Evolutionary conservation across 2,329 filamentous ascomycete species (phyloP).

Genomic region (Nemania abortiva): DNA sequence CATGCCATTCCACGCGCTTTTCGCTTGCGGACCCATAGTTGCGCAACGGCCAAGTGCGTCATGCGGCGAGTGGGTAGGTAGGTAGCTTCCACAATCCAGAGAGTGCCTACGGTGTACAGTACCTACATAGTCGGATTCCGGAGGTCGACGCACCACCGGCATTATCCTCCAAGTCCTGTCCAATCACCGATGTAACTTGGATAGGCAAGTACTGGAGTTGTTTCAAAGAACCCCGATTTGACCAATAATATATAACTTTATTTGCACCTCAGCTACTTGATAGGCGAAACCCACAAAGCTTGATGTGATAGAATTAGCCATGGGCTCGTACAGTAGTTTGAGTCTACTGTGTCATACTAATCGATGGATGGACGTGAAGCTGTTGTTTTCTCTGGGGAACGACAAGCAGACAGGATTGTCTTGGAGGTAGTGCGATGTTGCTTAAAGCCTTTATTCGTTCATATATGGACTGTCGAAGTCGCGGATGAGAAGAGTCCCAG

Average conservation of each 20-base stretch:
- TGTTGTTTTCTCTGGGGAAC: neutral
- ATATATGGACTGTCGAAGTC: neutral
- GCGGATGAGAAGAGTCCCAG: neutral
- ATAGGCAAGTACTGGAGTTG: neutral
- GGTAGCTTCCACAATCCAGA: conserved; percentile 16
- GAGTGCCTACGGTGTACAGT: neutral
- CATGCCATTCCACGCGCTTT: conserved; percentile 16
- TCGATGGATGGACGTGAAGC: neutral
- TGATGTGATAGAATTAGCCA: neutral
- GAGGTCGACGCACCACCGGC: neutral
- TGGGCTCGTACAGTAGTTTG: neutral
- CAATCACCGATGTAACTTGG: conserved; percentile 1
- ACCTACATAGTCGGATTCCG: neutral
- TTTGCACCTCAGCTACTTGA: neutral
- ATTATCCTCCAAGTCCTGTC: conserved; percentile 3
- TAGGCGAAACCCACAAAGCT: conserved; percentile 1
- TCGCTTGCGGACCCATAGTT: conserved; percentile 25
- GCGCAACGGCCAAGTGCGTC: conserved; percentile 33
- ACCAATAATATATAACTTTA: neutral
- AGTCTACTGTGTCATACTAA: neutral
- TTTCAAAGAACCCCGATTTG: neutral
- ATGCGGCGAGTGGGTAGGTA: too few species aligned
- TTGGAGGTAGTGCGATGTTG: neutral
- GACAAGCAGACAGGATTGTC: neutral
- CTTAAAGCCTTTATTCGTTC: neutral